Evolutionary conservation across 495 filamentous ascomycete genomes (phyloP).

Genomic region (Penicillium ochrochloron): DNA sequence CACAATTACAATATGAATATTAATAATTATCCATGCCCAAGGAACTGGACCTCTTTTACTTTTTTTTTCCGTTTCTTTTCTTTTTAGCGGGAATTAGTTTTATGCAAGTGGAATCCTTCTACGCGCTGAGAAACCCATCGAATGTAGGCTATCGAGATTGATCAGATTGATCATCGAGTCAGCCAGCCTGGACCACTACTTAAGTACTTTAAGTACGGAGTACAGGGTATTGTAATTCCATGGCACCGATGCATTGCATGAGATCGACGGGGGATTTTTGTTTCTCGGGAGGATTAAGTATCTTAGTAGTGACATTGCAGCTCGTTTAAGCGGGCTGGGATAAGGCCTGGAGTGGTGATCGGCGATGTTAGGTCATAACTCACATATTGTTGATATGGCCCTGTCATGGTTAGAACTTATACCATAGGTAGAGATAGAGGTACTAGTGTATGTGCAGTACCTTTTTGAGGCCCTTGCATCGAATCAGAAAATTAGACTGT

Average conservation of each 20-base stretch:
- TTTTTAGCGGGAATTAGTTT: background rate
- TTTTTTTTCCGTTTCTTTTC: too few species aligned
- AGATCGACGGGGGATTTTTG: background rate
- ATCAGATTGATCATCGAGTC: background rate
- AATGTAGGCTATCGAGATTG: slow-evolving; percentile 1
- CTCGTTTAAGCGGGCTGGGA: background rate
- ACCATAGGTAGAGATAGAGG: too few species aligned
- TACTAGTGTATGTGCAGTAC: too few species aligned
- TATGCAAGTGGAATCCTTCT: slow-evolving; percentile 1
- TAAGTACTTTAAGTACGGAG: too few species aligned
- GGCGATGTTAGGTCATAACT: background rate
- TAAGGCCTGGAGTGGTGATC: background rate
- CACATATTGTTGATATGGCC: too few species aligned
- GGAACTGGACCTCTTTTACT: too few species aligned
- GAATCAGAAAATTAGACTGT: background rate
- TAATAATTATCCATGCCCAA: too few species aligned
- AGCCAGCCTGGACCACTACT: too few species aligned
- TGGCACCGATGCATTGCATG: slow-evolving; percentile 2
- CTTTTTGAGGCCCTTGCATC: background rate
- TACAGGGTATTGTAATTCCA: too few species aligned
- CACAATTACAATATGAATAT: too few species aligned
- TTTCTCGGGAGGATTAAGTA: too few species aligned
- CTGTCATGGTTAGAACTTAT: too few species aligned
- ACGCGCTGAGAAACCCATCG: background rate
- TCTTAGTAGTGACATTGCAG: background rate